Conservation (phyloP, 2,329 filamentous ascomycete species). For the Fusarium sulawesiense region DNA sequence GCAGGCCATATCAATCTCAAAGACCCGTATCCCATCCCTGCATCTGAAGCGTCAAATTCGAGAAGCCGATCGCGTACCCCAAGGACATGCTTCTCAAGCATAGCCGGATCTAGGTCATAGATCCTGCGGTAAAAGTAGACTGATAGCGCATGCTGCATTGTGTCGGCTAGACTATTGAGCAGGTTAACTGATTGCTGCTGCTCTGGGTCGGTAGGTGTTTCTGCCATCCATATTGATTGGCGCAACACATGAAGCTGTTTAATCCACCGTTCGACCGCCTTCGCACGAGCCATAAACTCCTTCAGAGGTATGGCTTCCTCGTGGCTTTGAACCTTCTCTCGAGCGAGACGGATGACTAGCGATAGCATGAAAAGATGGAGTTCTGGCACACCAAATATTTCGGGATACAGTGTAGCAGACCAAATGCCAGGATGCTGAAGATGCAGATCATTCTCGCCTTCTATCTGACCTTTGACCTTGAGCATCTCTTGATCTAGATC, state of each 20-base stretch:
- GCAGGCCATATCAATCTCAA: conserved; percentile 35
- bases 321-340: conserved; percentile 15
- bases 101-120: conserved; percentile 20
- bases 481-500: conserved; percentile 32
- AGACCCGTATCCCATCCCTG: conserved; percentile 26
- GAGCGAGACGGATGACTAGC: conserved; percentile 16
- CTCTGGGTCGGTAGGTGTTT: conserved; percentile 8
- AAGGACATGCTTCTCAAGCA: conserved; percentile 27
- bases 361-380: conserved; percentile 31
- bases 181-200: conserved; percentile 17
- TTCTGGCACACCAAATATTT: conserved; percentile 35
- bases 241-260: conserved; percentile 22
- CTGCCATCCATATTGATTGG: conserved; percentile 9
- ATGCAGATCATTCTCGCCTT: conserved; percentile 37
- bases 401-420: conserved; percentile 32
- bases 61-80: conserved; percentile 27
- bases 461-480: conserved; percentile 14
- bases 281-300: conserved; percentile 25
- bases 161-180: conserved; percentile 16
- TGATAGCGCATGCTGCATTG: conserved; percentile 31
- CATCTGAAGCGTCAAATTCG: conserved; percentile 24
- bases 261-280: conserved; percentile 27
- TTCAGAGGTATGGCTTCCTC: not conserved
- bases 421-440: conserved; percentile 29
- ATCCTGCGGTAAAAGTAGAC: conserved; percentile 34